These are phyloP conservation scores for Cardamine occulta DNA, from an alignment of 345 rosid genomes.

Conservation along the genomic window DNA sequence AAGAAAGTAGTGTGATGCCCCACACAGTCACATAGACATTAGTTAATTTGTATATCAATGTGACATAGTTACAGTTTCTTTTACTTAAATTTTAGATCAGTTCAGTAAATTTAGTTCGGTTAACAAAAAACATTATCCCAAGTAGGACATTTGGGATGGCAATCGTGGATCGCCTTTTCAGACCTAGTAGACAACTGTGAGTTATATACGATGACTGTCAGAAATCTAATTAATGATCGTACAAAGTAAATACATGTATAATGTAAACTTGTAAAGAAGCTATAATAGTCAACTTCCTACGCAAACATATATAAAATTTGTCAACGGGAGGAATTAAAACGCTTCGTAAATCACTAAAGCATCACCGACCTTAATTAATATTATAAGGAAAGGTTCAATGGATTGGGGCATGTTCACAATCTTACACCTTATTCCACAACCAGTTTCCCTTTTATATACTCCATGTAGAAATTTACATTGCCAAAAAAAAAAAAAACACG, in stretches of 20 bases:
- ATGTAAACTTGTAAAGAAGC: not conserved
- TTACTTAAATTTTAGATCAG: not conserved
- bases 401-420: constrained; percentile 19
- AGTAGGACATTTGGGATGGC: constrained; percentile 1
- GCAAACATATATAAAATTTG: not conserved
- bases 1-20: too few species aligned
- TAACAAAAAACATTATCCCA: too few species aligned
- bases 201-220: constrained; percentile 13
- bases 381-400: constrained; percentile 19
- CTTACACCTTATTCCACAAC: constrained; percentile 6
- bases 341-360: constrained; percentile 21
- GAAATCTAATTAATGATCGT: constrained; percentile 14
- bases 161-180: not conserved
- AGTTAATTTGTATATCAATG: not conserved
- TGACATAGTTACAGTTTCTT: not conserved
- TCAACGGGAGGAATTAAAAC: constrained; percentile 14
- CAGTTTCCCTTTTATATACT: not conserved
- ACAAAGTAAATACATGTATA: not conserved
- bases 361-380: constrained; percentile 9
- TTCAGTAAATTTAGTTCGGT: not conserved
- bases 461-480: not conserved
- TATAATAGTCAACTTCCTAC: constrained; percentile 15
- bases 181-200: not conserved
- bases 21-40: too few species aligned
- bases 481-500: not conserved